phyloP scores from a whole-genome alignment of 768 basidiomycete genomes.

The Xerocomellus amylosporus region DNA sequence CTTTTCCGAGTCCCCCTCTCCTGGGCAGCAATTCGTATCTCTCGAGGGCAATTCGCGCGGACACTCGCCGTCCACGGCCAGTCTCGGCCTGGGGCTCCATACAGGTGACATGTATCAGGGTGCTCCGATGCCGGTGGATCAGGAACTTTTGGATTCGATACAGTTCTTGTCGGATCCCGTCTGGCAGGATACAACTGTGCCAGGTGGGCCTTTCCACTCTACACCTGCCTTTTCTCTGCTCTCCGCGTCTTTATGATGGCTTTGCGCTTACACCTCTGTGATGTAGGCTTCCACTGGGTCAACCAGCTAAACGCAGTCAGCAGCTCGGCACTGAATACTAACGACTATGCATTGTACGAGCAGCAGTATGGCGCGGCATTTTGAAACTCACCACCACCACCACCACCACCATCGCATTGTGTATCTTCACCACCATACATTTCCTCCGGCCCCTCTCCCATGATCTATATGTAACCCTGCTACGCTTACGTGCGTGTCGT shows the following conservation, averaged over 20 bases:
- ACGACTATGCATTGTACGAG: conserved; percentile 31
- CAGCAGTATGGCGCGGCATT: conserved; percentile 14
- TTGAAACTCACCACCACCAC: neutral
- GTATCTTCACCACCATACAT: neutral
- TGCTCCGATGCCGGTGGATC: conserved; percentile 53
- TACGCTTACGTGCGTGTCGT: neutral
- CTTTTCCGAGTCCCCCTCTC: conserved; percentile 41
- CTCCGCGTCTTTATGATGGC: neutral
- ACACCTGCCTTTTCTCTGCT: neutral
- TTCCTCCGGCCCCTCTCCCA: neutral
- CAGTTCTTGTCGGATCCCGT: conserved; percentile 54
- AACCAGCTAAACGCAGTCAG: conserved; percentile 25
- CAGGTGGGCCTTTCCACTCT: conserved; percentile 41
- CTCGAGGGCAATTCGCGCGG: conserved; percentile 35
- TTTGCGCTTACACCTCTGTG: neutral
- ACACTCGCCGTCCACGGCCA: conserved; percentile 8
- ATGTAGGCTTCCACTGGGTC: conserved; percentile 37
- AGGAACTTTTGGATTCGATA: conserved; percentile 58
- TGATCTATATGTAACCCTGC: neutral
- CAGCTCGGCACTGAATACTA: conserved; percentile 16
- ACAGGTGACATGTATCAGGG: conserved; percentile 43
- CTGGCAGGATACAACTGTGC: conserved; percentile 55
- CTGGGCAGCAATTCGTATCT: conserved; percentile 31
- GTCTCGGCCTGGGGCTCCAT: conserved; percentile 16
- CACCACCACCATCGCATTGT: neutral